Base-by-base conservation (phyloP, 331 rosid species). In the Acacia pycnantha region DNA sequence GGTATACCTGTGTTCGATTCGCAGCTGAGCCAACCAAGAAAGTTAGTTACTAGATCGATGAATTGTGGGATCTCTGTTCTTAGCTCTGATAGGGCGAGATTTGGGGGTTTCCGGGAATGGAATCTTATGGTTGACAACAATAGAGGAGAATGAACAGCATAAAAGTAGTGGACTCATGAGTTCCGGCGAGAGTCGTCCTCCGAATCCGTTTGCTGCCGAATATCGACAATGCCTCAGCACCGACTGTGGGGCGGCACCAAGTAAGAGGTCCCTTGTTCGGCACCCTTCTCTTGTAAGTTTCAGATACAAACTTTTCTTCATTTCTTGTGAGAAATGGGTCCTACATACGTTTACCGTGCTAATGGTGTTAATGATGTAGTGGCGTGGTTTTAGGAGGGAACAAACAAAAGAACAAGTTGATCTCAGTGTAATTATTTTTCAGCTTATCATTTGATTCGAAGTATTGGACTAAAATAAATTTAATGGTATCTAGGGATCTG, bases 271-370 rank as follows among this genome's bases (percentile, higher is more conserved):
- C 22, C 93, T 94, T 70, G 88, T 88, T 88, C 97, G 97, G 41
- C 97, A 94, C 81, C 87, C 90, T 7, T 94, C 97, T 84, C 96
- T 94, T 31, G 97, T 92, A 79, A 86, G 92, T 78, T 82, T 73
- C 19, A 26, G 48, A n/a, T 54, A 27, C 31, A 21, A 24, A 35
- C 6, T 35, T 47, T 35, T 74, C 26, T 64, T 27, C 18, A 0
- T 59, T 48, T 19, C 26, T 61, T 33, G 18, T 29, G 16, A 54
- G 22, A 26, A 56, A 48, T n/a, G 18, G 44, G 22, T 78, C 10
- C 31, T 46, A 9, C 48, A 27, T 41, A 11, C 48, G 16, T 79
- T 27, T 27, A 27, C 29, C 29, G 1, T 27, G 29, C 29, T 27
- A 27, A 27, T 27, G 29, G 29, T 27, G 27, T 41, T 76, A 43